phyloP scores from a whole-genome alignment of 768 basidiomycete species.

The Lactarius tabidus region DNA sequence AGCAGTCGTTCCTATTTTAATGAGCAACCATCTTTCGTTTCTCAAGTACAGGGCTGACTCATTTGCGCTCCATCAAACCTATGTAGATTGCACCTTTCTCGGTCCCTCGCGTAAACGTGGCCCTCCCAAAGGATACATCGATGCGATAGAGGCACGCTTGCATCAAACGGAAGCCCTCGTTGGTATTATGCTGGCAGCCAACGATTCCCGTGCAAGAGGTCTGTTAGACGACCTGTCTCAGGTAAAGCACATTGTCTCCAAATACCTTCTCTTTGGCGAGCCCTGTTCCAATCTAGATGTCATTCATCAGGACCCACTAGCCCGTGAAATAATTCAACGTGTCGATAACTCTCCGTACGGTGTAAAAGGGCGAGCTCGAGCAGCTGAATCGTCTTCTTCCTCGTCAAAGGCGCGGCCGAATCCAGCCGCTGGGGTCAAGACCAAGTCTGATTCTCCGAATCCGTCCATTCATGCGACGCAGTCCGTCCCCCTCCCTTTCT shows the following conservation, averaged over 20 bases:
- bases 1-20: constrained; percentile 2
- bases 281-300: background rate
- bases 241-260: constrained; percentile 27
- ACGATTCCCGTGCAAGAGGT: constrained; percentile 35
- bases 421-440: constrained; percentile 25
- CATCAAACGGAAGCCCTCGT: constrained; percentile 90
- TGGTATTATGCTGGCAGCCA: constrained; percentile 67
- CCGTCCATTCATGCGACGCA: constrained; percentile 47
- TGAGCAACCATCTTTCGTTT: constrained; percentile 12
- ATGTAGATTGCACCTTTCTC: constrained; percentile 68
- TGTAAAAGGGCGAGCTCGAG: constrained; percentile 58
- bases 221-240: constrained; percentile 39
- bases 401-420: constrained; percentile 28
- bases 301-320: constrained; percentile 58
- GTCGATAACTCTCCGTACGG: constrained; percentile 83
- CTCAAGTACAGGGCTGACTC: constrained; percentile 20
- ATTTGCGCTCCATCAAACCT: constrained; percentile 6
- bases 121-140: constrained; percentile 92
- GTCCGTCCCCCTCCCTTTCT: constrained; percentile 40
- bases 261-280: background rate
- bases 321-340: constrained; percentile 73
- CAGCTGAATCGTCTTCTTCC: constrained; percentile 31
- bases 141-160: constrained; percentile 85
- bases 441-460: constrained; percentile 18
- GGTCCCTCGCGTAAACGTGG: constrained; percentile 81